Evolutionary conservation across 2,329 filamentous ascomycete species (phyloP), one percentile per base, ranked within the genome.

Genomic region (Xylaria multiplex): DNA sequence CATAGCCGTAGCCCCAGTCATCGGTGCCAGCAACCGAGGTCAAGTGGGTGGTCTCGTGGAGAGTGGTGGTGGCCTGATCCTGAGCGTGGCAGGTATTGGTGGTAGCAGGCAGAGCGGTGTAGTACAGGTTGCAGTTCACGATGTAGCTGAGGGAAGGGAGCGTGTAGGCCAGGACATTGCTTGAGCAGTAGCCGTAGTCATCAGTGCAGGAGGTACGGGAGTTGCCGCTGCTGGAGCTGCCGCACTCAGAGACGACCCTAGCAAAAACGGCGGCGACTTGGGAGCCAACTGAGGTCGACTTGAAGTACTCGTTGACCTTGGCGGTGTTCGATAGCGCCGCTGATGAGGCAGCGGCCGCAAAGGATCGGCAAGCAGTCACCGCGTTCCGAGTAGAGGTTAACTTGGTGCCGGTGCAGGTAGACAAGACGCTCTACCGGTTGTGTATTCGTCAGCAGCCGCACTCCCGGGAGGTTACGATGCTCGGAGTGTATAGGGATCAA

Each of bases 31-130:
- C 86, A 67, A 78, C 79, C 82, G 74, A 83, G 78, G n/a, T 84
- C 81, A 84, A 69, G 74, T 91, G 90, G 8, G 89, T 90, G 70
- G 83, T 81, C 81, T 92, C 90, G 73, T 92, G 90, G 14, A 92
- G 76, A 37, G 83, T 83, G 14, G 89, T 91, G 11, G 85, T 89
- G 2, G 86, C 86, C 78, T 89, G 86, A 73, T 91, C 89, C 78
- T 91, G 89, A 2, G 72, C 83, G 74, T 91, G 87, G 80, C 90
- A 92, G 1, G 75, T 77, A 8, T 70, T 71, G 8, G 83, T 79
- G 35, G 86, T 65, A 1, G 81, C 80, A 0, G 85, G 80, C 8
- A 91, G 81, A 13, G 76, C 79, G 50, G 74, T 83, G 80, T 88
- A 91, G 78, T 84, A 89, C 22, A 87, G 76, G 14, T 82, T 80